Conservation (phyloP, 768 basidiomycete species). For the Mycena galopus region DNA sequence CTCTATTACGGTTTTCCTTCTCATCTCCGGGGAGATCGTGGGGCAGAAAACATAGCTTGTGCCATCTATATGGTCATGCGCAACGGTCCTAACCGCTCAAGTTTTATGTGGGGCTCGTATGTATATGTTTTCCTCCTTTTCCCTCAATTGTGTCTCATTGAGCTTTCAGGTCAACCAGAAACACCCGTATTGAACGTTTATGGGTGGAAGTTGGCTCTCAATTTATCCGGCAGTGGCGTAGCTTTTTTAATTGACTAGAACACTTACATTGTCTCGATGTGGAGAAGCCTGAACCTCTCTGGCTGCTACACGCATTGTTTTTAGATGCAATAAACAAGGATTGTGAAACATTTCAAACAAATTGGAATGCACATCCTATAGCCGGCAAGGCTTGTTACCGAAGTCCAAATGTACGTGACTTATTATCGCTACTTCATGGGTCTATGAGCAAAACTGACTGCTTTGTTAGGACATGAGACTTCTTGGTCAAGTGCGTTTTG, state of each 20-base stretch:
- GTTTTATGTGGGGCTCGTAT: too few relatives aligned
- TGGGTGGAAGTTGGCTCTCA: neutral
- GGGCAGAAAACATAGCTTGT: slow-evolving; percentile 44
- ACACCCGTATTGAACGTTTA: neutral
- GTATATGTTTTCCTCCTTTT: too few relatives aligned
- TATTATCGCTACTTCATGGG: too few relatives aligned
- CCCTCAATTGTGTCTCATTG: too few relatives aligned
- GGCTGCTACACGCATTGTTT: slow-evolving; percentile 55
- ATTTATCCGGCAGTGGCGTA: neutral
- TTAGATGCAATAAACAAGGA: neutral
- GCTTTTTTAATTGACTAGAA: neutral
- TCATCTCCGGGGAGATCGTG: slow-evolving; percentile 40
- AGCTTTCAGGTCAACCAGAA: neutral
- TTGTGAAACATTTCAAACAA: neutral
- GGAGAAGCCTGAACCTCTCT: slow-evolving; percentile 44
- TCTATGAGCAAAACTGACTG: too few relatives aligned
- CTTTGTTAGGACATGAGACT: slow-evolving; percentile 30
- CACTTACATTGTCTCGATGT: neutral
- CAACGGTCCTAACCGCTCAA: too few relatives aligned
- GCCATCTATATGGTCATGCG: too few relatives aligned
- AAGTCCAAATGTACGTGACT: neutral
- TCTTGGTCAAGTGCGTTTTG: slow-evolving; percentile 29
- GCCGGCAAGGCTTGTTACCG: neutral
- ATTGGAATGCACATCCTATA: neutral
- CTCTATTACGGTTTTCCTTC: slow-evolving; percentile 31